Percentiles rank a stretch among this genome's conserved stretches.
Conservation (phyloP, 768 basidiomycete species). For the Boletus sensibilis region DNA sequence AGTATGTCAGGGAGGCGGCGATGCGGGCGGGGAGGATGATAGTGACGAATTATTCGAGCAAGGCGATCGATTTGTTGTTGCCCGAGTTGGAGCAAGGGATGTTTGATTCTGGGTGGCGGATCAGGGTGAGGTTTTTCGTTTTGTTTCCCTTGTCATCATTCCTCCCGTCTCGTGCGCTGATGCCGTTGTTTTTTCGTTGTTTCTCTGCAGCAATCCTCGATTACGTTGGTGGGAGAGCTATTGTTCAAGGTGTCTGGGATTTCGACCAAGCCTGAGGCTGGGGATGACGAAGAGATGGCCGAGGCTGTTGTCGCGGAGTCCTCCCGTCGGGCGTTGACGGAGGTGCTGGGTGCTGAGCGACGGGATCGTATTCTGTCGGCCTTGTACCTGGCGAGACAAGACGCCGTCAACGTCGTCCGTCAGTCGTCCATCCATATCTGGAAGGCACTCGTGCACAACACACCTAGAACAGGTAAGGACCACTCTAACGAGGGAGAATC, state of each 20-base stretch:
- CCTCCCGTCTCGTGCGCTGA: neutral
- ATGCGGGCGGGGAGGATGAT: slow-evolving; percentile 99
- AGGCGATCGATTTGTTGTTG: slow-evolving; percentile 89
- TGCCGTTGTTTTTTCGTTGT: too few relatives aligned
- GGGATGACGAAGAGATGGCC: slow-evolving; percentile 67
- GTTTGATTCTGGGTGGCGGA: slow-evolving; percentile 94
- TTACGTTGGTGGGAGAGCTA: slow-evolving; percentile 92
- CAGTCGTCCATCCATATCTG: slow-evolving; percentile 94
- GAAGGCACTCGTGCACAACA: slow-evolving; percentile 97
- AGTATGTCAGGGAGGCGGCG: slow-evolving; percentile 94
- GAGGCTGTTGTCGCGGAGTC: slow-evolving; percentile 70
- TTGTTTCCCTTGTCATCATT: neutral
- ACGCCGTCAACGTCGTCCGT: slow-evolving; percentile 84
- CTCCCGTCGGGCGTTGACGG: slow-evolving; percentile 81
- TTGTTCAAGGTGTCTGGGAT: slow-evolving; percentile 97
- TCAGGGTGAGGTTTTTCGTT: slow-evolving; percentile 60
- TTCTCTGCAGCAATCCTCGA: slow-evolving; percentile 78
- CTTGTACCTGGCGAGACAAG: slow-evolving; percentile 91
- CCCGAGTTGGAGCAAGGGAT: slow-evolving; percentile 94
- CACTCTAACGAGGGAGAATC: neutral
- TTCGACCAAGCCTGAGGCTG: slow-evolving; percentile 75
- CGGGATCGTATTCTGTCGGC: slow-evolving; percentile 89
- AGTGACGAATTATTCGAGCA: slow-evolving; percentile 88
- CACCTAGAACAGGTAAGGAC: slow-evolving; percentile 75
- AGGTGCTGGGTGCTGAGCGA: slow-evolving; percentile 84